Percentiles rank a stretch among this genome's conserved stretches.
phyloP scores from a whole-genome alignment of 805 yeast species.

The Candida montana region DNA sequence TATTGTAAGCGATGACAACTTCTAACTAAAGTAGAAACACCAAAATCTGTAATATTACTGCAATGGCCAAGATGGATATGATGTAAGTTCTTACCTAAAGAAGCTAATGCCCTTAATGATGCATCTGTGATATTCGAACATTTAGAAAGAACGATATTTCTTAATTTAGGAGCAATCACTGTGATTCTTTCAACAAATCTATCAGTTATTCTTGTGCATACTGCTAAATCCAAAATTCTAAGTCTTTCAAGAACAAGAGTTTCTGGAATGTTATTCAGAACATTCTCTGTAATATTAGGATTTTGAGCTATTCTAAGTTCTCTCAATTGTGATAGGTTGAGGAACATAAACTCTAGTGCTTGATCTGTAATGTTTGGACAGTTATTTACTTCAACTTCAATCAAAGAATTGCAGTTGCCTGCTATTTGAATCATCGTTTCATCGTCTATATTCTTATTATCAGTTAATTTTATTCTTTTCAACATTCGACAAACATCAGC shows the following conservation, averaged over 20 bases:
- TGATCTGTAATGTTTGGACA: slow-evolving; percentile 68
- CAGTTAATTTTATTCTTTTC: slow-evolving; percentile 77
- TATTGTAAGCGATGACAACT: slow-evolving; percentile 83
- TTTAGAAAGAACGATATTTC: slow-evolving; percentile 86
- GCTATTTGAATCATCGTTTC: slow-evolving; percentile 54
- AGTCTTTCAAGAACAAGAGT: slow-evolving; percentile 53
- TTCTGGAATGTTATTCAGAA: slow-evolving; percentile 50
- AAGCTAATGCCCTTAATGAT: slow-evolving; percentile 64
- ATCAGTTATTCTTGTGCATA: slow-evolving; percentile 78
- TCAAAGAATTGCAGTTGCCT: slow-evolving; percentile 68
- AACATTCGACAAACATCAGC: slow-evolving; percentile 63
- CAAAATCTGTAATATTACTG: slow-evolving; percentile 80
- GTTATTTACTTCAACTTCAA: slow-evolving; percentile 84
- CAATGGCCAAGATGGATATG: slow-evolving; percentile 95
- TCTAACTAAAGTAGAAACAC: slow-evolving; percentile 69
- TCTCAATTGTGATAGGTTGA: slow-evolving; percentile 63
- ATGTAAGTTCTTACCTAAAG: slow-evolving; percentile 73
- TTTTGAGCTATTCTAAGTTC: slow-evolving; percentile 82
- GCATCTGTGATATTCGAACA: slow-evolving; percentile 84
- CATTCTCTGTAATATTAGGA: slow-evolving; percentile 58
- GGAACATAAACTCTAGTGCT: slow-evolving; percentile 53
- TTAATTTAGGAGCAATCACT: slow-evolving; percentile 70
- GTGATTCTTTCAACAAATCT: slow-evolving; percentile 69
- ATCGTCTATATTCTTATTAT: slow-evolving; percentile 63
- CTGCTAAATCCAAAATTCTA: slow-evolving; percentile 80